phyloP scores from a whole-genome alignment of 495 filamentous ascomycete genomes.

The Clavariopsis aquatica region DNA sequence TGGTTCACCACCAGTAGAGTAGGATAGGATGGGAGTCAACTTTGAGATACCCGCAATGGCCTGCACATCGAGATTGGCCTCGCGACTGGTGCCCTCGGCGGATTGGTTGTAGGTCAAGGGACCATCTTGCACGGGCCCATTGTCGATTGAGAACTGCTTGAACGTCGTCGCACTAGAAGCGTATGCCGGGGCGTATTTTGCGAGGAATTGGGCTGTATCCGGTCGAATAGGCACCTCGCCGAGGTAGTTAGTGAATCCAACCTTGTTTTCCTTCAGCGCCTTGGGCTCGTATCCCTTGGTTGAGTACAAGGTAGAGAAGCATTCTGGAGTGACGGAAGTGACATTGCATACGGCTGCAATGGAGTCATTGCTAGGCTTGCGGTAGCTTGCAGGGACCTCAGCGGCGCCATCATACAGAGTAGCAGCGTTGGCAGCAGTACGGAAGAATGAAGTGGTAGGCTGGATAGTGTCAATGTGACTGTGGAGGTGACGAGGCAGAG shows the following conservation, averaged over 20 bases:
- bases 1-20: constrained; percentile 44
- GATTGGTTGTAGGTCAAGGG: constrained; percentile 42
- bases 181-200: constrained; percentile 53
- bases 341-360: constrained; percentile 53
- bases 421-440: constrained; percentile 26
- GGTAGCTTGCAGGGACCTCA: constrained; percentile 27
- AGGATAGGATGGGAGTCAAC: constrained; percentile 40
- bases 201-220: constrained; percentile 53
- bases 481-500: constrained; percentile 55
- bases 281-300: constrained; percentile 54
- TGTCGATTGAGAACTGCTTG: constrained; percentile 47
- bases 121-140: constrained; percentile 47
- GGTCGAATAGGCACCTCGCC: constrained; percentile 53
- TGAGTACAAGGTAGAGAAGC: constrained; percentile 57
- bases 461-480: constrained; percentile 64
- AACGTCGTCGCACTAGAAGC: constrained; percentile 48
- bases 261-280: constrained; percentile 47
- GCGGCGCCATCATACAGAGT: constrained; percentile 11
- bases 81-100: constrained; percentile 38
- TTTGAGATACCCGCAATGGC: constrained; percentile 44
- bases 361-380: constrained; percentile 35
- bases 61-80: constrained; percentile 53
- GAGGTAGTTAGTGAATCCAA: constrained; percentile 55
- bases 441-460: constrained; percentile 67
- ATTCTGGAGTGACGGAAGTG: constrained; percentile 55